Percentiles rank a stretch among this genome's conserved stretches.
These are phyloP conservation scores for Choiromyces venosus DNA, from an alignment of 495 filamentous ascomycete species.

Conservation along the genomic window DNA sequence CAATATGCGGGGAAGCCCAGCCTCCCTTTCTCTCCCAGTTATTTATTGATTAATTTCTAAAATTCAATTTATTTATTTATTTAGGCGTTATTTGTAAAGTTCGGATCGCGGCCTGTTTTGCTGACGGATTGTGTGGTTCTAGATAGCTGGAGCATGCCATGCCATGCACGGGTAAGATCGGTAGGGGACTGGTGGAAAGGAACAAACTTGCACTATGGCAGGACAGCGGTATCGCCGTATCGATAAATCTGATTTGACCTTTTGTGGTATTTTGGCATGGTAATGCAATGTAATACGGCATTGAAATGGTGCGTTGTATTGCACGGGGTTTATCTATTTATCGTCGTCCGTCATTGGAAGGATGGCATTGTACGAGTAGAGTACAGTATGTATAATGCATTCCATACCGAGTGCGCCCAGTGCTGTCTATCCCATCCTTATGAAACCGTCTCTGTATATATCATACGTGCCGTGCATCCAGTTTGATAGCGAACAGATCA, in stretches of 20 bases:
- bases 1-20: background rate
- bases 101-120: background rate
- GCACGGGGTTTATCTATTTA: background rate
- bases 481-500: background rate
- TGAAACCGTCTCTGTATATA: background rate
- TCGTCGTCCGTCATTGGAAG: background rate
- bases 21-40: background rate
- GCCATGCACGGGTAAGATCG: background rate
- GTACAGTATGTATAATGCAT: background rate
- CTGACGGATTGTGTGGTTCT: background rate
- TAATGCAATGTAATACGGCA: background rate
- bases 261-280: background rate
- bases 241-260: background rate
- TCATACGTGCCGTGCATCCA: background rate
- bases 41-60: background rate
- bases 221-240: background rate
- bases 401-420: background rate
- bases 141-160: too few relatives aligned
- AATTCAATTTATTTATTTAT: too few relatives aligned
- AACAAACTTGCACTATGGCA: background rate
- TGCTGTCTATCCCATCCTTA: background rate
- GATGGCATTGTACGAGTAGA: background rate
- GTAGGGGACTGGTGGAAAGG: background rate
- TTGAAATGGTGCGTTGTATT: background rate
- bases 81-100: background rate